Base-by-base conservation (phyloP, 805 yeast genomes). In the Blastobotrys robertii region DNA sequence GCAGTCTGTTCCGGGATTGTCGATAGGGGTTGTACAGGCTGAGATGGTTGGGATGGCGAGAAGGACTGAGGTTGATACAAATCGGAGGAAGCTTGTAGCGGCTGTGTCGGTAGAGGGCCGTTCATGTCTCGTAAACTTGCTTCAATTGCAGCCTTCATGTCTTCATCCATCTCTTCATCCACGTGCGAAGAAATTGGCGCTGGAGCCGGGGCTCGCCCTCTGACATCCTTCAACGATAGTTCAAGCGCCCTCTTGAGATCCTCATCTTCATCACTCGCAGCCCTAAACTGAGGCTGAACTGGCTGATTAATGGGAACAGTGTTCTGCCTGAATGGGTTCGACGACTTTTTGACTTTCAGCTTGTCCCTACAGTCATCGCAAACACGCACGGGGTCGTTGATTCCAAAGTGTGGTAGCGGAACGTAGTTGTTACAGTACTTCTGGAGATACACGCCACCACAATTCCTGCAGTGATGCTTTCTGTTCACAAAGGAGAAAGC, bases 401-500 rank as follows among this genome's bases (percentile, higher is more conserved):
- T 85, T 0, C 98, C 98, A 39, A 85, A 69, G 37, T 81, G 80
- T 0, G 94, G 90, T 44, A 92, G 66, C 8, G 88, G 79, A 30
- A 79, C 67, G 39, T 62, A 68, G 51, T 84, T 76, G 1, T 81
- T 67, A n/a, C 97, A 85, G 62, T 94, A 95, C 4, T 76, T 72
- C 50, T 84, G 88, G 61, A 94, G 80, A 57, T 73, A 90, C 0
- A 86, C 95, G 3, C 97, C 97, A 16, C 98, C 98, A 65, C 98
- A 92, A 41, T 94, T 82, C 42, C 98, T 73, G 62, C 98, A 92
- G 63, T 92, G 98, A 61, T 92, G 98, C 59, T 90, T 87, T 56
- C 98, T 73, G 59, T 84, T 87, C 47, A 88, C 66, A 58, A 90
- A 73, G 1, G 92, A 69, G 57, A 92, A 92, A 11, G 79, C 66